Conservation (phyloP, 805 yeast genomes). For the Suhomyces canberraensis region DNA sequence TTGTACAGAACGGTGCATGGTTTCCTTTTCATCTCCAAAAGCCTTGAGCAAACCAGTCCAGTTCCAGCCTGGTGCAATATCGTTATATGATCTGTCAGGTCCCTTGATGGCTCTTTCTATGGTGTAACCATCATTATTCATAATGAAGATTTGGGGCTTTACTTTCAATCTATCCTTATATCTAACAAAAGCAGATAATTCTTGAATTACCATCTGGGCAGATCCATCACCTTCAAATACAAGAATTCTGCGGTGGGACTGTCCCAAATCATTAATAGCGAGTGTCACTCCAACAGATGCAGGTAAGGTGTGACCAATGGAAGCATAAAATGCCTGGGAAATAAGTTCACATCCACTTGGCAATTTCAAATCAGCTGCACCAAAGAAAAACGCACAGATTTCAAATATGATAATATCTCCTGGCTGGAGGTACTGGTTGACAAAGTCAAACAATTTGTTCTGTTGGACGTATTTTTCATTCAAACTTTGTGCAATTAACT, state of each 20-base stretch:
- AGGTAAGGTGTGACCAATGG: conserved; percentile 88
- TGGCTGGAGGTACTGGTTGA: conserved; percentile 44
- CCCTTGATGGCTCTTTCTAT: conserved; percentile 87
- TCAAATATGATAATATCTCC: conserved; percentile 76
- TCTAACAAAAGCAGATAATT: conserved; percentile 62
- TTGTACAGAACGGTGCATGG: conserved; percentile 20
- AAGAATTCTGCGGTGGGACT: conserved; percentile 55
- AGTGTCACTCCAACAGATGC: conserved; percentile 79
- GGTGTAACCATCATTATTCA: conserved; percentile 87
- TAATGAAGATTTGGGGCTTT: conserved; percentile 65
- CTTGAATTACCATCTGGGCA: conserved; percentile 93
- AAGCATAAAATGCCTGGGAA: conserved; percentile 74
- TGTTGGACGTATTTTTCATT: conserved; percentile 21
- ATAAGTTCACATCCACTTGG: conserved; percentile 51
- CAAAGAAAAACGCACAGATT: conserved; percentile 82
- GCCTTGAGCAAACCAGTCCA: conserved; percentile 68
- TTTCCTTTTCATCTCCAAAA: conserved; percentile 49
- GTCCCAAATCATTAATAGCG: conserved; percentile 58
- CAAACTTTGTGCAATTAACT: conserved; percentile 4
- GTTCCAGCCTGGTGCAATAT: conserved; percentile 76
- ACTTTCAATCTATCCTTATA: conserved; percentile 33
- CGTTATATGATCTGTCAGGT: conserved; percentile 72
- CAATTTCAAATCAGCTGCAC: conserved; percentile 62
- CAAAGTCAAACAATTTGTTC: conserved; percentile 30
- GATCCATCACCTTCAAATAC: conserved; percentile 90